Evolutionary conservation across 1,284 basidiomycete genomes (phyloP).

Genomic region (Papiliotrema flavescens): DNA sequence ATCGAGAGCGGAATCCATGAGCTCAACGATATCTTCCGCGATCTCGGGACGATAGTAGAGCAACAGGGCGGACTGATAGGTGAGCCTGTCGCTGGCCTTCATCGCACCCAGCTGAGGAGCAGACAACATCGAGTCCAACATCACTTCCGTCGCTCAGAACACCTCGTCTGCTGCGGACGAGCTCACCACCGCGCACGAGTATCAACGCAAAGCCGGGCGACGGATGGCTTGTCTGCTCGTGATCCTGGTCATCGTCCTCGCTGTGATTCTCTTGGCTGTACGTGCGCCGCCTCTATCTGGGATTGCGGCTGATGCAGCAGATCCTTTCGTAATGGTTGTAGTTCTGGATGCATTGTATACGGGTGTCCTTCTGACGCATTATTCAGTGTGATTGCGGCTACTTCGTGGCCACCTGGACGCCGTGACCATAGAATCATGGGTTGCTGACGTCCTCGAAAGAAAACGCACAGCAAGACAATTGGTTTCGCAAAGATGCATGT

Average conservation of each 20-base stretch:
- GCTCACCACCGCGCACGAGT: slow-evolving; percentile 82
- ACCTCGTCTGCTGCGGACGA: slow-evolving; percentile 83
- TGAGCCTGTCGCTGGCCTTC: slow-evolving; percentile 50
- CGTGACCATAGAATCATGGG: too few species aligned
- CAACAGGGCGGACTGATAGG: slow-evolving; percentile 95
- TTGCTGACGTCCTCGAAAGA: too few species aligned
- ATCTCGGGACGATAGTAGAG: slow-evolving; percentile 88
- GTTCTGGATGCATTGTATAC: too few species aligned
- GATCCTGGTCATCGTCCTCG: slow-evolving; percentile 78
- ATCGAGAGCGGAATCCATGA: slow-evolving; percentile 98
- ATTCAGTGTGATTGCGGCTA: too few species aligned
- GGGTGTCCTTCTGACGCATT: too few species aligned
- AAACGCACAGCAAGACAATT: too few species aligned
- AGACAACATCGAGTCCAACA: slow-evolving; percentile 98
- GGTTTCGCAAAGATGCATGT: too few species aligned
- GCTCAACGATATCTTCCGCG: slow-evolving; percentile 93
- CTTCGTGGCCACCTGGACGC: too few species aligned
- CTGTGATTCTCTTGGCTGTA: slow-evolving; percentile 88
- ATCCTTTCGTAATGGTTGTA: slow-evolving; percentile 18
- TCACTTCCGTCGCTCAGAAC: slow-evolving; percentile 79
- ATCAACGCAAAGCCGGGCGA: slow-evolving; percentile 89
- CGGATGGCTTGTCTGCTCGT: slow-evolving; percentile 86
- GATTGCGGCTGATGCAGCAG: slow-evolving; percentile 6
- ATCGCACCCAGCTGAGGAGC: slow-evolving; percentile 1
- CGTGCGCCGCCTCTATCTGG: slow-evolving; percentile 43